These are phyloP conservation scores for Alternaria incomplexa DNA, from an alignment of 2,329 filamentous ascomycete genomes.

Conservation along the genomic window DNA sequence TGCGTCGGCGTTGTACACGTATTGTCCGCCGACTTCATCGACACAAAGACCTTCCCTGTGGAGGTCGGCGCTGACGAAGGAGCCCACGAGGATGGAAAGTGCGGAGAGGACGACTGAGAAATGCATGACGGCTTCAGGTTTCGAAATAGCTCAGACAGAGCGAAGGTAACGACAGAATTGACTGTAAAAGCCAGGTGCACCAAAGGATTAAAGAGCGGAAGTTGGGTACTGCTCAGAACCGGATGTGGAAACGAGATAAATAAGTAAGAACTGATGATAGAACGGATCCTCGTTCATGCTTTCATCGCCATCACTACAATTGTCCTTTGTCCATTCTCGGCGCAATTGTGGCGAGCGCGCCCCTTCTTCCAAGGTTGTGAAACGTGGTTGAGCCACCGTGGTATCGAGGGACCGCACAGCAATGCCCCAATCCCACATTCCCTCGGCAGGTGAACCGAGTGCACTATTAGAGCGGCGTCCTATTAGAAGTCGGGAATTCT, in stretches of 20 bases:
- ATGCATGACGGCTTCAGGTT: slow-evolving; percentile 19
- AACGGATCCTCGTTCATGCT: background rate
- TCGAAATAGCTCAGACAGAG: background rate
- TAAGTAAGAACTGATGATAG: background rate
- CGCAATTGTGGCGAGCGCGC: background rate
- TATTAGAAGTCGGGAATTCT: background rate
- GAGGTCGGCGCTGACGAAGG: slow-evolving; percentile 25
- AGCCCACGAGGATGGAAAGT: slow-evolving; percentile 15
- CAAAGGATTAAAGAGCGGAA: background rate
- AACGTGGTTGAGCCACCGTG: background rate
- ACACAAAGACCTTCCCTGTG: slow-evolving; percentile 31
- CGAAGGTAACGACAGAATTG: background rate
- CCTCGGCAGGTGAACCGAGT: background rate
- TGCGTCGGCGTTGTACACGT: slow-evolving; percentile 31
- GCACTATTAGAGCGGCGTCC: background rate
- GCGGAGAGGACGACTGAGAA: slow-evolving; percentile 18
- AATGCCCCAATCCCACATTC: background rate
- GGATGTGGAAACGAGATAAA: background rate
- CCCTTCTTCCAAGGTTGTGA: background rate
- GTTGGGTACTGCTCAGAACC: background rate
- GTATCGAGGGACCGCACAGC: background rate
- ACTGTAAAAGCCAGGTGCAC: slow-evolving; percentile 6
- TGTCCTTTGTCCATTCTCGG: background rate
- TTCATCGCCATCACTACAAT: background rate
- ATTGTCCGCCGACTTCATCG: slow-evolving; percentile 19